Evolutionary conservation across 192 early-diverging fungal genomes (phyloP).

Genomic region (Glomus cerebriforme): DNA sequence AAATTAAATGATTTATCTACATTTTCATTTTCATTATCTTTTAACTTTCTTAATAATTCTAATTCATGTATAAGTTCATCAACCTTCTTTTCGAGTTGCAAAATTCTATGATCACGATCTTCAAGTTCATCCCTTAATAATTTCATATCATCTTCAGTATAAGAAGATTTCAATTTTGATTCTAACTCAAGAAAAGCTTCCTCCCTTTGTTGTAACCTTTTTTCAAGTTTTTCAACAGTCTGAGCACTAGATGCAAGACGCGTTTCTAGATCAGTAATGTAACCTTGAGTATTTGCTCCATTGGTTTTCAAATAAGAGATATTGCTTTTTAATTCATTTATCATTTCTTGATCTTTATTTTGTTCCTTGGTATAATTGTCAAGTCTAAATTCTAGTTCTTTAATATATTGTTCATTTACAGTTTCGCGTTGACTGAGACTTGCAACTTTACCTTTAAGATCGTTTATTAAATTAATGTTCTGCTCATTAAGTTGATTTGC

Average conservation of each 20-base stretch:
- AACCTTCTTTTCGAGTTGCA: constrained; percentile 22
- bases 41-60: not conserved
- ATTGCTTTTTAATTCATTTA: constrained; percentile 8
- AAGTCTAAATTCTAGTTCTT: constrained; percentile 10
- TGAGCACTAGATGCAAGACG: not conserved
- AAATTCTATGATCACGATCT: constrained; percentile 17
- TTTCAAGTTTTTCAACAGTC: constrained; percentile 7
- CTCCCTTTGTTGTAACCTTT: constrained; percentile 8
- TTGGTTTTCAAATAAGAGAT: constrained; percentile 21
- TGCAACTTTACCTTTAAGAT: not conserved
- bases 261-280: constrained; percentile 21
- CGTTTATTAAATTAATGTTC: constrained; percentile 4
- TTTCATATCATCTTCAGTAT: constrained; percentile 4
- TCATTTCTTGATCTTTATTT: constrained; percentile 22
- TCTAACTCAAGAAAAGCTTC: not conserved
- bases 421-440: constrained; percentile 8
- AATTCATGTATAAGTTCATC: not conserved
- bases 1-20: not conserved
- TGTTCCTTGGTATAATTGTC: constrained; percentile 1
- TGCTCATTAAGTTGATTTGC: constrained; percentile 11
- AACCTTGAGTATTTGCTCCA: constrained; percentile 30
- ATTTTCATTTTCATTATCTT: not conserved
- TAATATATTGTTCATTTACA: constrained; percentile 18
- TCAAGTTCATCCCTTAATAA: constrained; percentile 1
- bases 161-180: not conserved